phyloP scores from a whole-genome alignment of 2,329 filamentous ascomycete species.

The Talaromyces amestolkiae region DNA sequence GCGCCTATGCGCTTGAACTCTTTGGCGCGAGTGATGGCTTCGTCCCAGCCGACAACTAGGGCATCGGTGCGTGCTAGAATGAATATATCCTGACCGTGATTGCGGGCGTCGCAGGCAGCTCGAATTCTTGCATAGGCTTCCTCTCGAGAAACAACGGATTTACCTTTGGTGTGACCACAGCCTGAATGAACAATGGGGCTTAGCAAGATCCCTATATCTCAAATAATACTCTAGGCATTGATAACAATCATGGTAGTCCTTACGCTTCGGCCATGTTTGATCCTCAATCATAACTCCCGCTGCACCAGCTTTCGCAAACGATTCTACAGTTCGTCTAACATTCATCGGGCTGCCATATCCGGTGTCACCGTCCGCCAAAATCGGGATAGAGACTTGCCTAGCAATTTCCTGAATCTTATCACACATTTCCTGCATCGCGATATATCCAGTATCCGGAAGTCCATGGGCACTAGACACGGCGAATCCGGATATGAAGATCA shows the following conservation, averaged over 20 bases:
- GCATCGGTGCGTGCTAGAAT: constrained; percentile 37
- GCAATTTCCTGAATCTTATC: constrained; percentile 46
- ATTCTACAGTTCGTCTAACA: constrained; percentile 20
- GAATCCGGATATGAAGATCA: constrained; percentile 48
- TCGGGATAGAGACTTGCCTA: constrained; percentile 39
- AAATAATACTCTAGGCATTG: background rate
- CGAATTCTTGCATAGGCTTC: constrained; percentile 26
- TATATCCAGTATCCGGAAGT: constrained; percentile 51
- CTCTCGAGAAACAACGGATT: constrained; percentile 28
- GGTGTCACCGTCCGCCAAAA: constrained; percentile 58
- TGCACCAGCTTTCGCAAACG: constrained; percentile 49
- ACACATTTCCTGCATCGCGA: constrained; percentile 49
- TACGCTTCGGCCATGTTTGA: constrained; percentile 49
- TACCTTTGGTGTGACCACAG: constrained; percentile 43
- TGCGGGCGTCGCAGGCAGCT: constrained; percentile 29
- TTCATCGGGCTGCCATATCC: constrained; percentile 44
- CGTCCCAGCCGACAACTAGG: constrained; percentile 33
- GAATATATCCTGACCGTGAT: constrained; percentile 31
- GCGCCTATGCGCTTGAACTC: constrained; percentile 42
- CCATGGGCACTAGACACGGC: constrained; percentile 42
- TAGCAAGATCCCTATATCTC: background rate
- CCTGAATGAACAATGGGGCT: constrained; percentile 24
- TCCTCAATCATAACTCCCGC: constrained; percentile 55
- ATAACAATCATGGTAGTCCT: constrained; percentile 13
- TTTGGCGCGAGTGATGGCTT: constrained; percentile 38